phyloP scores from a whole-genome alignment of 768 basidiomycete species.

The Coprinopsis marcescibilis region DNA sequence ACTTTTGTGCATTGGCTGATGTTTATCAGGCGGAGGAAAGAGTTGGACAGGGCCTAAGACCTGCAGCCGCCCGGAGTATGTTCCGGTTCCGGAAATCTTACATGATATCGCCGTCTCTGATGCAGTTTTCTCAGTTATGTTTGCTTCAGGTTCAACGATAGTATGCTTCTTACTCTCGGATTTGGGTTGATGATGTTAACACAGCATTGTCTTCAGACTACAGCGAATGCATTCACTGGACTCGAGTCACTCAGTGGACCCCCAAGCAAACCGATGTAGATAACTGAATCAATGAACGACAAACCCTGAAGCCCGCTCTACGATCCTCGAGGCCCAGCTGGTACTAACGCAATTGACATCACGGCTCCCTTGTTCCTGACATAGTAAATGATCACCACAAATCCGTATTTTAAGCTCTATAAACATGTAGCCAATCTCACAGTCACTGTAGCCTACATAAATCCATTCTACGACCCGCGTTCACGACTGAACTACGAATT shows the following conservation, averaged over 20 bases:
- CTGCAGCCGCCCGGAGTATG: conserved; percentile 1
- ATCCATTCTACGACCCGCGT: too few species aligned
- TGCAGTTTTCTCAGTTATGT: too few species aligned
- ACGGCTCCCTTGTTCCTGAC: too few species aligned
- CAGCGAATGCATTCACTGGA: conserved; percentile 9
- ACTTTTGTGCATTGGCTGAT: not conserved
- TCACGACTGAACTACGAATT: too few species aligned
- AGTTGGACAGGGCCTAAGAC: conserved; percentile 4
- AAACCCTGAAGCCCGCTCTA: not conserved
- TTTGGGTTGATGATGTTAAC: not conserved
- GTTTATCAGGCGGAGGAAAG: conserved; percentile 5
- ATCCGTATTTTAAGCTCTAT: too few species aligned
- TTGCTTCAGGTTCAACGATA: conserved; percentile 9
- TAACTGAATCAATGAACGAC: not conserved
- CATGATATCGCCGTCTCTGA: not conserved
- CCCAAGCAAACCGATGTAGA: not conserved
- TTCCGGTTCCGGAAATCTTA: not conserved
- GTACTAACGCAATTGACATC: too few species aligned
- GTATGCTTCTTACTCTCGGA: not conserved
- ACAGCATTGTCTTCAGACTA: conserved; percentile 1
- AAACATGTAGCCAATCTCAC: too few species aligned
- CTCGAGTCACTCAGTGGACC: conserved; percentile 5
- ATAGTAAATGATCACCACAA: too few species aligned
- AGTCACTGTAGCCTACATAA: too few species aligned
- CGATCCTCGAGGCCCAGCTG: not conserved